Evolutionary conservation across 2,329 filamentous ascomycete species (phyloP), one percentile per base, ranked within the genome.

Genomic region (Aspergillus sp.): DNA sequence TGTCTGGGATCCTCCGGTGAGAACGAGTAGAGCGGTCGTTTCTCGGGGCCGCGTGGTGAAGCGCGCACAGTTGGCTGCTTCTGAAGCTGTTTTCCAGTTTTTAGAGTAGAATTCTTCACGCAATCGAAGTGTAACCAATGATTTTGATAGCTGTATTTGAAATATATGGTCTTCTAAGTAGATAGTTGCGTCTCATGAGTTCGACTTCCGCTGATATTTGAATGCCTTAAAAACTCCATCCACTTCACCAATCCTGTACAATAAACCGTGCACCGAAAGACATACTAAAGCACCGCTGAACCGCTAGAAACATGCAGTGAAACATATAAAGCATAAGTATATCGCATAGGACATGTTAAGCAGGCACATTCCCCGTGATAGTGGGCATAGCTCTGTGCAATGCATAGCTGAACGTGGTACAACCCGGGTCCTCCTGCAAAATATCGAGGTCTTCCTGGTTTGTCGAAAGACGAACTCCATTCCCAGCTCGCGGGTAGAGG

Each of bases 401-500:
- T 15, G 65, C 55, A 63, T 86, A 83, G 59, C 81, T 85, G 64
- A 86, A 86, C 0, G 84, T 84, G 20, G 78, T 76, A 63, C 80
- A 81, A 22, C 74, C 66, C 41, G 82, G 80, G 49, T 85, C 83
- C 63, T 89, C 86, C 7, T 85, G 81, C 22, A 89, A 69, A 76
- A 86, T 87, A 56, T 85, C 78, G 39, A 86, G 64, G 66, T 89
- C 85, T 24, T 84, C 81, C 17, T 78, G 78, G 62, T 87, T 83
- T 1, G 80, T 79, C 6, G 81, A 78, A 18, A 88, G 67, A 22
- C 78, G 81, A 26, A 89, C 75, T 2, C 87, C 86, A 54, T 86
- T 80, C 2, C 86, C 87, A 6, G 86, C 77, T 60, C 81, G 82
- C 0, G 86, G 86, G 62, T 89, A 89, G 43, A 86, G 79, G 26